phyloP scores from a whole-genome alignment of 257 asterid genomes.

The Primulina huaijiensis region DNA sequence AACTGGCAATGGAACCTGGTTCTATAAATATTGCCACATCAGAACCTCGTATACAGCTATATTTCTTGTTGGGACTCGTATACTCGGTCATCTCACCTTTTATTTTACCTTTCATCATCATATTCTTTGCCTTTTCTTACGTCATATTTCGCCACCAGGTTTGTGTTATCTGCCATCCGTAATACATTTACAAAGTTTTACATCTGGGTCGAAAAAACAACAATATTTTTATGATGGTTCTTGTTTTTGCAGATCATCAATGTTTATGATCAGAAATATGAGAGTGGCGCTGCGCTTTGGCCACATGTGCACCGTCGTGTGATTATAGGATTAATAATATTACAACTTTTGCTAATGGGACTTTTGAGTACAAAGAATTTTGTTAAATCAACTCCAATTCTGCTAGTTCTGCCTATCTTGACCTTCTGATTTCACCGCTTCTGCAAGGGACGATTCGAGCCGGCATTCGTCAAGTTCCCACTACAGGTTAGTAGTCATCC shows the following conservation, averaged over 20 bases:
- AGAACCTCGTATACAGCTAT: constrained; percentile 80
- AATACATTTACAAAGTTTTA: not conserved
- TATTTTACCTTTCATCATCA: constrained; percentile 72
- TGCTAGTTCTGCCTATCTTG: constrained; percentile 61
- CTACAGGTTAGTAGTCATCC: constrained; percentile 53
- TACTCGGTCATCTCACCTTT: constrained; percentile 73
- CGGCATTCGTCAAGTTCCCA: constrained; percentile 66
- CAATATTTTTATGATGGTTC: constrained; percentile 14
- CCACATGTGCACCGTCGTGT: constrained; percentile 86
- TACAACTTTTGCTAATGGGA: constrained; percentile 75
- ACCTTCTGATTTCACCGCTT: constrained; percentile 72
- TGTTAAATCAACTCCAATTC: constrained; percentile 52
- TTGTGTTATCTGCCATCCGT: not conserved
- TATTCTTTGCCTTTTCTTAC: constrained; percentile 74
- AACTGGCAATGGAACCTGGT: constrained; percentile 90
- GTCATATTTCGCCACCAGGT: constrained; percentile 90
- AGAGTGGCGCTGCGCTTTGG: constrained; percentile 89
- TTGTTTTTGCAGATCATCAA: constrained; percentile 62
- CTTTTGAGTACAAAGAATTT: constrained; percentile 60
- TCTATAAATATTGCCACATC: constrained; percentile 47
- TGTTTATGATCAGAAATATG: constrained; percentile 81
- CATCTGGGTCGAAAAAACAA: constrained; percentile 9
- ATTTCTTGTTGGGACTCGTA: constrained; percentile 75
- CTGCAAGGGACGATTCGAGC: constrained; percentile 73
- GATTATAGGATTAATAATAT: constrained; percentile 53